Base-by-base conservation (phyloP, 2,329 filamentous ascomycete species). In the Fusarium foetens region DNA sequence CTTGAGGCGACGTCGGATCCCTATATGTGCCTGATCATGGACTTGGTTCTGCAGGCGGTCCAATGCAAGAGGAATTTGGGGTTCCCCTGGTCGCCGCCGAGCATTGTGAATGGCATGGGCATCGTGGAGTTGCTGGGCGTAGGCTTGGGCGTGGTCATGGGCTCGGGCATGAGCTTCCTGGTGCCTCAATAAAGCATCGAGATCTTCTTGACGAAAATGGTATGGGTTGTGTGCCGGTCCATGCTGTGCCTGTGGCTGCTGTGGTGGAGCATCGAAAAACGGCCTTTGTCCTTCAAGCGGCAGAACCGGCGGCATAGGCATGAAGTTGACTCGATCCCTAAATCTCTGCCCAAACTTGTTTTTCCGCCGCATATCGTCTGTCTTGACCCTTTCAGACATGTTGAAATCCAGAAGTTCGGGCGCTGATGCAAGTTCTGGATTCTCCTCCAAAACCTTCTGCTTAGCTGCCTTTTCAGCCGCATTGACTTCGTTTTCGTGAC, bases 401-500 rank as follows among this genome's bases (percentile, higher is more conserved):
- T 86, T 84, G 70, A 94, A 85, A 48, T 87, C 83, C 19, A 94
- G 83, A 41, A 88, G 81, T 13, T 89, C 85, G 29, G 86, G 84
- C 3, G 86, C 51, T 42, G 36, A 16, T 49, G 39, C 78, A n/a
- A 94, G 76, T 8, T 87, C 83, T 0, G 92, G 91, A 69, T 94
- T 87, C 36, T 90, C 86, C 27, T 85, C 82, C 19, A 85, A 81
- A 7, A 91, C 82, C 75, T 87, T 86, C 46, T 86, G 84, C 27
- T 88, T 85, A 2, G 89, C 88, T 43, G 84, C 83, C 52, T 86
- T 83, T 74, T 92, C 90, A 3, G 92, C 93, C 23, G 82, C 84
- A 23, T 84, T 84, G 21, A 93, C 88, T 71, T 94, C 92, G 12
- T 86, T 78, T 29, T 89, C 82, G 71, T 94, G 91, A 7, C 90